A percentile compares a stretch with the other conserved stretches of the same genome.
Conservation (phyloP, 306 rosid genomes). For the Delonix regia region DNA sequence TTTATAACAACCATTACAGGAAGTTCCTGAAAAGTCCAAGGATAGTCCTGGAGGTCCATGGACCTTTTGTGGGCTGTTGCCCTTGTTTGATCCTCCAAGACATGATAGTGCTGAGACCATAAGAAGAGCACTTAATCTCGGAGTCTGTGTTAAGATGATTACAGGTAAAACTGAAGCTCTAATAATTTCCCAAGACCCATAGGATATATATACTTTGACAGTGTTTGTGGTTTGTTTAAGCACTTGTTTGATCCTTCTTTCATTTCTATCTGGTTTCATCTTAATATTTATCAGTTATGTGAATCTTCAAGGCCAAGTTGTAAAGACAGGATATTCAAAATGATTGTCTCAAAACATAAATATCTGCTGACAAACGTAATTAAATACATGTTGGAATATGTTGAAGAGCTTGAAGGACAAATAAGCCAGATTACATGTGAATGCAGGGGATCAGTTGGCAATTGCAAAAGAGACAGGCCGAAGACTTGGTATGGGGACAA, state of each 20-base stretch:
- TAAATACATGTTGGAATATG: constrained; percentile 18
- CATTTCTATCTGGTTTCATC: neutral
- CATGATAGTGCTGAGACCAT: constrained; percentile 95
- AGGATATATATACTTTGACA: neutral
- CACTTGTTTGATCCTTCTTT: neutral
- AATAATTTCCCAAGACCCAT: constrained; percentile 5
- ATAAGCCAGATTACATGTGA: constrained; percentile 29
- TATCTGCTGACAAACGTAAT: too few species aligned
- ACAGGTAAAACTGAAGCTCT: constrained; percentile 59
- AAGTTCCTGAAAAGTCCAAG: constrained; percentile 74
- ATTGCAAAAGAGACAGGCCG: constrained; percentile 91
- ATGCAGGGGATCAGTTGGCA: constrained; percentile 82
- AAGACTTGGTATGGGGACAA: constrained; percentile 95
- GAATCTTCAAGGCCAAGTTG: too few species aligned
- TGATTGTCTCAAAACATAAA: too few species aligned
- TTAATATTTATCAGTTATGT: neutral
- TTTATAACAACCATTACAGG: constrained; percentile 45
- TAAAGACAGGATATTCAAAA: too few species aligned
- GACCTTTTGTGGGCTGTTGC: constrained; percentile 82
- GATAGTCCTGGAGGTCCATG: constrained; percentile 84
- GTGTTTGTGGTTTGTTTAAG: constrained; percentile 22
- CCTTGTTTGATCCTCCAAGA: constrained; percentile 93
- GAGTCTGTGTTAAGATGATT: constrained; percentile 91
- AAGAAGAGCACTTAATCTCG: constrained; percentile 83
- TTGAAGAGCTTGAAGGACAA: constrained; percentile 16